These are phyloP conservation scores for Rhodotorula graminis DNA, from an alignment of 768 basidiomycete genomes.

Conservation along the genomic window DNA sequence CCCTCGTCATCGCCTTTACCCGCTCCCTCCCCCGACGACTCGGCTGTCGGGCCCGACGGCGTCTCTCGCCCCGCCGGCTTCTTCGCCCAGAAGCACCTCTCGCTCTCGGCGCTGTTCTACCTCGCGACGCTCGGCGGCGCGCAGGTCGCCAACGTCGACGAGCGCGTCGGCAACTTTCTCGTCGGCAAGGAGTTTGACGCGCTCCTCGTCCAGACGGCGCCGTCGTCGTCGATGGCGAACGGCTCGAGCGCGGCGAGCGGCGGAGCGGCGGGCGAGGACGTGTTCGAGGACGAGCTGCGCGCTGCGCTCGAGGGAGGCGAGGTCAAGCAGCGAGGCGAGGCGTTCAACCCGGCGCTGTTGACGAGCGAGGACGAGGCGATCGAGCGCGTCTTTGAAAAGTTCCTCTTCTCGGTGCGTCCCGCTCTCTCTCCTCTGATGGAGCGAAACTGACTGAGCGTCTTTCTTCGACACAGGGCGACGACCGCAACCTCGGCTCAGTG, in stretches of 20 bases:
- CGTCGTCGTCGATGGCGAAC: no score
- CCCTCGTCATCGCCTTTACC: neutral
- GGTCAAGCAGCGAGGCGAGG: neutral
- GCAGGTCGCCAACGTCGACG: conserved; percentile 65
- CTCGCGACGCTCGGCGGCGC: conserved; percentile 92
- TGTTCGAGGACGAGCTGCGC: conserved; percentile 17
- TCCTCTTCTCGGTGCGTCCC: conserved; percentile 18
- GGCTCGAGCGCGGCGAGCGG: conserved; percentile 51
- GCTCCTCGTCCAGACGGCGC: conserved; percentile 60
- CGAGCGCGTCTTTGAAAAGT: conserved; percentile 63
- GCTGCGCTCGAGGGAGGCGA: neutral
- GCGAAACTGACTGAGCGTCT: no score
- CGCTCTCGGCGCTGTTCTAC: conserved; percentile 71
- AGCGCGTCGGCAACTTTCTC: conserved; percentile 68
- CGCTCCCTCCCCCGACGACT: neutral
- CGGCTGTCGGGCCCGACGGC: conserved; percentile 7
- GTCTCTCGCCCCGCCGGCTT: conserved; percentile 11
- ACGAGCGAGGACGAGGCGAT: conserved; percentile 48
- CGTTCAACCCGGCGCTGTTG: conserved; percentile 35
- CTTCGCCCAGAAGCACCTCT: conserved; percentile 54
- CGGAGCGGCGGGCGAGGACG: conserved; percentile 54
- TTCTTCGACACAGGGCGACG: conserved; percentile 34
- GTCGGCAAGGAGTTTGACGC: conserved; percentile 88
- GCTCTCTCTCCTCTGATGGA: neutral
- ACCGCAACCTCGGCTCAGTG: conserved; percentile 65